Evolutionary conservation across 176 grass and related monocot species (phyloP).

Genomic region (Raddia distichophylla): DNA sequence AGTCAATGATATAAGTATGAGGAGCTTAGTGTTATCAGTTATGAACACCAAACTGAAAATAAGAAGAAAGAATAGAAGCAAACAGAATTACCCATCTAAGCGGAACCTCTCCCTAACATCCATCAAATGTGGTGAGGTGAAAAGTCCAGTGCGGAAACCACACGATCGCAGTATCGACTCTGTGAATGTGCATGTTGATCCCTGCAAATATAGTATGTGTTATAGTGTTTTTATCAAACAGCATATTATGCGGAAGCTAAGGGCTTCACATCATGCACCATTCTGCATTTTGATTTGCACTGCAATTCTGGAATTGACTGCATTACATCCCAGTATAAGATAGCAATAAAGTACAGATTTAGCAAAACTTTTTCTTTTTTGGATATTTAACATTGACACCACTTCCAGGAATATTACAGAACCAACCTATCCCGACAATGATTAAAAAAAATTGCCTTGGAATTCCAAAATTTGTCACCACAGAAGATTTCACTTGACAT

Average conservation of each 20-base stretch:
- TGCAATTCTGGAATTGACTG: not conserved
- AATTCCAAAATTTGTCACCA: not conserved
- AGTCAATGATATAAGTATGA: not conserved
- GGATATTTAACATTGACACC: not conserved
- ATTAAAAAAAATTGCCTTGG: no score
- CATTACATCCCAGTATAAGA: not conserved
- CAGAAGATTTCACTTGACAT: not conserved
- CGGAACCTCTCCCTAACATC: conserved; percentile 73
- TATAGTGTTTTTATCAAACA: not conserved
- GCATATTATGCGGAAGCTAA: not conserved
- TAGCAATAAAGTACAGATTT: not conserved
- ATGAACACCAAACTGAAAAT: not conserved
- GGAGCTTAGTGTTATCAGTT: not conserved
- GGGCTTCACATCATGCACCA: conserved; percentile 7
- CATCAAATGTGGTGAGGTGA: conserved; percentile 88
- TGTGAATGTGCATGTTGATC: conserved; percentile 86
- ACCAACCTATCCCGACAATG: no score
- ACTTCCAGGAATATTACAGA: not conserved
- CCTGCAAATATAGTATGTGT: conserved; percentile 45
- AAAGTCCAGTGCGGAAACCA: conserved; percentile 72
- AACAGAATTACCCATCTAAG: conserved; percentile 60
- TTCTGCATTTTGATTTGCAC: not conserved
- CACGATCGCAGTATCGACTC: conserved; percentile 76
- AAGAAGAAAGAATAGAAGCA: not conserved
- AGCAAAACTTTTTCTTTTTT: not conserved